Evolutionary conservation across 2,329 filamentous ascomycete species (phyloP).

Genomic region (Fusarium chlamydosporum): DNA sequence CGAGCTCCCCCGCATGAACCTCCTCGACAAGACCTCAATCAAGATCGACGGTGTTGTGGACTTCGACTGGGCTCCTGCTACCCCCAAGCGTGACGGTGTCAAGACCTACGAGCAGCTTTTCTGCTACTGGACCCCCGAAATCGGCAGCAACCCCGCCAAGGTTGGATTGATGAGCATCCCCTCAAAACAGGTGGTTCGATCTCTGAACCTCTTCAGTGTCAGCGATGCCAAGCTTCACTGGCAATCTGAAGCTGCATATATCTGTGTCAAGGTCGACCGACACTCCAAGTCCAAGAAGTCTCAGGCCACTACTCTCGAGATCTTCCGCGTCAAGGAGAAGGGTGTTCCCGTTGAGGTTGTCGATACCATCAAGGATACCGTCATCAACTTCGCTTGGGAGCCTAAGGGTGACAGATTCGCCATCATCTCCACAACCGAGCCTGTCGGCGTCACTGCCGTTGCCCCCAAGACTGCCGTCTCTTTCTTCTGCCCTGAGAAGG

Average conservation of each 20-base stretch:
- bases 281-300: conserved; percentile 99
- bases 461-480: conserved; percentile 93
- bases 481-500: conserved; percentile 97
- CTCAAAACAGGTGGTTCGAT: conserved; percentile 92
- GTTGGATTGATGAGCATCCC: conserved; percentile 97
- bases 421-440: conserved; percentile 94
- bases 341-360: conserved; percentile 98
- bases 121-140: conserved; percentile 98
- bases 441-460: conserved; percentile 81
- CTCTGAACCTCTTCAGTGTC: conserved; percentile 97
- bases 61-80: conserved; percentile 96
- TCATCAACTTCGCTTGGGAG: conserved; percentile 99
- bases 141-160: conserved; percentile 97
- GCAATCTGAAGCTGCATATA: conserved; percentile 94
- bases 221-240: conserved; percentile 98
- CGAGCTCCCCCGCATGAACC: conserved; percentile 88
- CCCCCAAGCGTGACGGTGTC: conserved; percentile 83
- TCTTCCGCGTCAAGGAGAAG: conserved; percentile 98
- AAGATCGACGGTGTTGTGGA: conserved; percentile 98
- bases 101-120: conserved; percentile 96
- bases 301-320: conserved; percentile 95
- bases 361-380: conserved; percentile 96
- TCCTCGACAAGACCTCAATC: conserved; percentile 90
- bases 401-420: conserved; percentile 98
- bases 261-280: conserved; percentile 98